Conservation (phyloP, 805 yeast species). For the Hanseniaspora vineae region DNA sequence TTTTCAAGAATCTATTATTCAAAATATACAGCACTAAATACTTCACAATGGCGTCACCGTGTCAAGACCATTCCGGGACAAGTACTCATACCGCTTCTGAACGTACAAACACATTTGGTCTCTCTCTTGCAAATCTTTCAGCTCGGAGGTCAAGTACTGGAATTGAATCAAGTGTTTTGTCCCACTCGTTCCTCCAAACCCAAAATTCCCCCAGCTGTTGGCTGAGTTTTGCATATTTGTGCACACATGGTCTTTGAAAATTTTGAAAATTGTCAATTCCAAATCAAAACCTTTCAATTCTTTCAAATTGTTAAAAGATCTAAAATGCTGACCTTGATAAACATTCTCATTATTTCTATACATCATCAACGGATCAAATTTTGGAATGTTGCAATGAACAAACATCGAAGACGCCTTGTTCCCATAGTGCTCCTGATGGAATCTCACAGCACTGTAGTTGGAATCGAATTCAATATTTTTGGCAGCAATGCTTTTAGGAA, state of each 20-base stretch:
- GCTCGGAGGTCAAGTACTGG: background rate
- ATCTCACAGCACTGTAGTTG: conserved; percentile 3
- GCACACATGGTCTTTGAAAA: background rate
- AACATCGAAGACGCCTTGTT: conserved; percentile 20
- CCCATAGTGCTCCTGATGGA: conserved; percentile 6
- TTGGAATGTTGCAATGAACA: conserved; percentile 30
- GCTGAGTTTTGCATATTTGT: background rate
- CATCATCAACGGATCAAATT: conserved; percentile 24
- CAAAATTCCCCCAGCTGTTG: background rate
- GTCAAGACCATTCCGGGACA: background rate
- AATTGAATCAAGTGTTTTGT: background rate
- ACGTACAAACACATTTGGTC: background rate
- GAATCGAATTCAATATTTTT: conserved; percentile 1
- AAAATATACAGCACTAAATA: background rate
- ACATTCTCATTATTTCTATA: conserved; percentile 12
- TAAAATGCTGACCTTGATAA: conserved; percentile 10
- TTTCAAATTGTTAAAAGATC: conserved; percentile 1
- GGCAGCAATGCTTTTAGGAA: background rate
- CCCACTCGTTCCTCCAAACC: too few relatives aligned
- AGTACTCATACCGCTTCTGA: background rate
- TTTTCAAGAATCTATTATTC: background rate
- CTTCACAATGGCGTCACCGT: background rate
- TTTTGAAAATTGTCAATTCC: background rate
- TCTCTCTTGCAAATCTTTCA: background rate
- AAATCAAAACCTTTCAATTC: conserved; percentile 3